Base-by-base conservation (phyloP, 2,329 filamentous ascomycete species). In the Gnomoniopsis sp. region DNA sequence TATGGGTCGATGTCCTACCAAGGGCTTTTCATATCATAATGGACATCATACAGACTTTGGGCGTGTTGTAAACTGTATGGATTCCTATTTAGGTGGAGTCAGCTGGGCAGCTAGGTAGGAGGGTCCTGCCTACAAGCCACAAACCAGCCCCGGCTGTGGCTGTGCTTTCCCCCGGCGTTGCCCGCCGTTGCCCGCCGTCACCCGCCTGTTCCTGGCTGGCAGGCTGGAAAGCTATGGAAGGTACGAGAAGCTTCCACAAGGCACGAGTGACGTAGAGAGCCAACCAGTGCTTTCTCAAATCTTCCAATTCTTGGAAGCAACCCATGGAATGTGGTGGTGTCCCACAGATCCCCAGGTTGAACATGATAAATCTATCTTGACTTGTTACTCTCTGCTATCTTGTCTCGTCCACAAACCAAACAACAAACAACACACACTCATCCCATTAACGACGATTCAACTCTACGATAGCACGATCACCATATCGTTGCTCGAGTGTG, bases 301-400 rank as follows among this genome's bases (percentile, higher is more conserved):
- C 30, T 53, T 36, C 59, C 56, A 61, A 56, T 49, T 49, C 36
- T 49, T 17, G 56, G 53, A 58, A 22, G 23, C 33, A 36, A n/a
- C 53, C 44, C 59, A 44, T 55, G 22, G 51, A 59, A 51, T 21
- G 30, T 36, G 52, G 49, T 41, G 26, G 44, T 49, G n/a, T 61
- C 55, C 52, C 55, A 52, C 41, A 48, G 34, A 57, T 59, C 59
- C 59, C 59, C 59, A 41, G 26, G 22, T 21, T 17, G 53, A 49
- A 14, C n/a, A 53, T 33, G 49, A 62, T 62, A 62, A 57, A 59
- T 59, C 22, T 53, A 55, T 46, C 44, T 36, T 30, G 30, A 7
- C 33, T 26, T 38, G 23, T 21, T 36, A 14, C 23, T 30, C 48
- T 17, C 11, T 30, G 12, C 23, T 48, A 15, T 51, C 21, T 19